Percentiles rank a stretch among this genome's conserved stretches.
Conservation (phyloP, 2,329 filamentous ascomycete genomes). For the Mycosphaerella sp. region DNA sequence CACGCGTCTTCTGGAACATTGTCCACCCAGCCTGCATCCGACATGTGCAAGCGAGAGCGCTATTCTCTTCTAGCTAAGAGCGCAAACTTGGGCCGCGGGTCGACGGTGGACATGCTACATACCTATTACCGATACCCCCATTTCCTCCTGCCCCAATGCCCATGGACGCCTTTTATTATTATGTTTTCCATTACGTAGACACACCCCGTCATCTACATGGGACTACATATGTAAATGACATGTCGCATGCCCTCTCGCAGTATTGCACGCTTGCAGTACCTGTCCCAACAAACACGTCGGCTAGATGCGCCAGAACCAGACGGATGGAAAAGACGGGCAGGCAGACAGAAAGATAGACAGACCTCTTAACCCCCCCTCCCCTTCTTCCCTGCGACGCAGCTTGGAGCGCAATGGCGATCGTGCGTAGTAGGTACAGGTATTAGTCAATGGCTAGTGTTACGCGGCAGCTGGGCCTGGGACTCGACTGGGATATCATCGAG, state of each 20-base stretch:
- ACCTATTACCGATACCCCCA: too few relatives aligned
- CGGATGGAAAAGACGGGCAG: background rate
- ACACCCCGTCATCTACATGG: too few relatives aligned
- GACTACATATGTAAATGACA: too few relatives aligned
- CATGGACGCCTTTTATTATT: too few relatives aligned
- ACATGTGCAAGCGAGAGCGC: constrained; percentile 13
- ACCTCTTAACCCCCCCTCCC: background rate
- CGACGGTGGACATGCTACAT: background rate
- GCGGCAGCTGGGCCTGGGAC: constrained; percentile 5
- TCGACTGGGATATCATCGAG: background rate
- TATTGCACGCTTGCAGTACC: background rate
- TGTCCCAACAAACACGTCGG: background rate
- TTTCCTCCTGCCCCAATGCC: too few relatives aligned
- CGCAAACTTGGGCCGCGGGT: constrained; percentile 16
- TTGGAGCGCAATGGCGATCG: constrained; percentile 4
- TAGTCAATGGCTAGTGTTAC: constrained; percentile 2
- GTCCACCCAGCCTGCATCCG: constrained; percentile 1
- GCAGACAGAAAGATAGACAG: background rate
- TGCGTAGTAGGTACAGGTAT: background rate
- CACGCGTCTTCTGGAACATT: constrained; percentile 1
- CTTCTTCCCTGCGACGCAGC: background rate
- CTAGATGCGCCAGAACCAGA: background rate
- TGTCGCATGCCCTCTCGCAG: background rate
- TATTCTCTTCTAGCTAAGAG: background rate
- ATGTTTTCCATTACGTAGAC: too few relatives aligned